A percentile compares a stretch with the other conserved stretches of the same genome.
phyloP scores from a whole-genome alignment of 129 eudicot species.

The Silybum marianum region DNA sequence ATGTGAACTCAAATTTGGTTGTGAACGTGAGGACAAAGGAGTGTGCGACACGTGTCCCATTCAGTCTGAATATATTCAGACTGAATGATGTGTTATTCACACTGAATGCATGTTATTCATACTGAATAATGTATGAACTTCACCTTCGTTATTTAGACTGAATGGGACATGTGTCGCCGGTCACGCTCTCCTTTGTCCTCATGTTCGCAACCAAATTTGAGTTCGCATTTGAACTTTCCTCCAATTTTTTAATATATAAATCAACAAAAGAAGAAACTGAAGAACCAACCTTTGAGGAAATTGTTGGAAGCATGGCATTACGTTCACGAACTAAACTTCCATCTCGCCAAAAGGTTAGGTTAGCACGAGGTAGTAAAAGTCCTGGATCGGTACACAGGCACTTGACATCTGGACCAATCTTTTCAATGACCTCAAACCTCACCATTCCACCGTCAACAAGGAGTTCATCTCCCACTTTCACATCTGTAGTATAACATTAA shows the following conservation, averaged over 20 bases:
- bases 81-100: no score
- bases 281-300: slow-evolving; percentile 80
- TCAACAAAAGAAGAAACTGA: background rate
- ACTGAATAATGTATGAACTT: no score
- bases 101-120: no score
- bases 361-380: slow-evolving; percentile 86
- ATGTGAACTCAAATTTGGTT: no score
- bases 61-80: no score
- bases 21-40: no score
- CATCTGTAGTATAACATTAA: slow-evolving; percentile 50
- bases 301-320: slow-evolving; percentile 90
- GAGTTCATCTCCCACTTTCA: slow-evolving; percentile 93
- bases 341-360: slow-evolving; percentile 88
- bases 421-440: slow-evolving; percentile 94
- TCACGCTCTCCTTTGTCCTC: no score
- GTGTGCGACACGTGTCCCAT: no score
- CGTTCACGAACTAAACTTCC: slow-evolving; percentile 90
- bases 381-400: slow-evolving; percentile 96
- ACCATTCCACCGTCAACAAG: slow-evolving; percentile 99
- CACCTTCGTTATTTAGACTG: no score
- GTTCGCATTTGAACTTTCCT: background rate
- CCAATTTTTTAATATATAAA: background rate
- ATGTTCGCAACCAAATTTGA: no score
- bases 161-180: no score
- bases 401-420: slow-evolving; percentile 97